These are phyloP conservation scores for Cylindrodendrum hubeiense DNA, from an alignment of 2,329 filamentous ascomycete genomes.

Conservation along the genomic window DNA sequence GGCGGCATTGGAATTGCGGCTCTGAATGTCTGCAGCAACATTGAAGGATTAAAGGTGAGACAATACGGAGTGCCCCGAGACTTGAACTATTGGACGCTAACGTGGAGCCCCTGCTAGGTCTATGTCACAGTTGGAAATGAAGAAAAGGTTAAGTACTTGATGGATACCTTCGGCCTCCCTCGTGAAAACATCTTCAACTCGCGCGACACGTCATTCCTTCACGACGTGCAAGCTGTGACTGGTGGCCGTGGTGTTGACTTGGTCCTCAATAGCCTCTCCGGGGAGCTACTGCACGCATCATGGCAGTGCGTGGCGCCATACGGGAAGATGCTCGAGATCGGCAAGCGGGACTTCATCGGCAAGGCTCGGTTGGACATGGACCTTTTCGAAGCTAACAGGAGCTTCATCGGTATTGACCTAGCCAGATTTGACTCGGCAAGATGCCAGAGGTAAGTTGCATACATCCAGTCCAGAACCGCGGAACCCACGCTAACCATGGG, in stretches of 20 bases:
- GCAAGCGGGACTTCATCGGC: conserved; percentile 57
- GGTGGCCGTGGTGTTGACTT: conserved; percentile 50
- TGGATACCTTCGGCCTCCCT: conserved; percentile 46
- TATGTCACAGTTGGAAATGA: conserved; percentile 50
- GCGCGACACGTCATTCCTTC: conserved; percentile 48
- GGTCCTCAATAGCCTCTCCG: conserved; percentile 56
- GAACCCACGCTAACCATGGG: no score
- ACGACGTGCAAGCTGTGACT: conserved; percentile 44
- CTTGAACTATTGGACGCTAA: neutral
- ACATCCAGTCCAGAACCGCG: conserved; percentile 51
- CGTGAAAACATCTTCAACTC: conserved; percentile 50
- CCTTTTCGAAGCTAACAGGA: conserved; percentile 54
- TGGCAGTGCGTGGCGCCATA: conserved; percentile 60
- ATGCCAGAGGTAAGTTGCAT: no score
- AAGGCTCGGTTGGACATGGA: conserved; percentile 57
- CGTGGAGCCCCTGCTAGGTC: conserved; percentile 34
- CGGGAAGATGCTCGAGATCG: conserved; percentile 60
- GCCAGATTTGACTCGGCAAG: no score
- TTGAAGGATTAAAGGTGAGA: neutral
- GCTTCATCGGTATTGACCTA: conserved; percentile 51
- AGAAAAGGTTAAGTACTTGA: conserved; percentile 52
- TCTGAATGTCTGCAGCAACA: conserved; percentile 42
- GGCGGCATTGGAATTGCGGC: conserved; percentile 52
- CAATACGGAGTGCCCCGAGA: no score
- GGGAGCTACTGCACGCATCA: conserved; percentile 55